phyloP scores from a whole-genome alignment of 2,329 filamentous ascomycete species.

The Metarhizium brunneum region DNA sequence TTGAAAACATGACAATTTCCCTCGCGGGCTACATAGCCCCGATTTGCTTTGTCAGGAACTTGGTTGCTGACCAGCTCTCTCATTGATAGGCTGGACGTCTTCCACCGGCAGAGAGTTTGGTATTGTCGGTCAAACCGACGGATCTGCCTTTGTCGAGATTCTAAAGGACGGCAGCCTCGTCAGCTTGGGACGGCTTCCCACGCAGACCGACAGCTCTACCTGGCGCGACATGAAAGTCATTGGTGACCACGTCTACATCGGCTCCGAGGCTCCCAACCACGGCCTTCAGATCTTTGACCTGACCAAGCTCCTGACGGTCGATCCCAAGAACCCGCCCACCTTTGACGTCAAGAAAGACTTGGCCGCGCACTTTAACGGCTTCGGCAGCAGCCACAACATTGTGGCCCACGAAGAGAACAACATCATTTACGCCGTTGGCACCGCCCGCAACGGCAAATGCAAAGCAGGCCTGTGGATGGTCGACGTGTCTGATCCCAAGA shows the following conservation, averaged over 20 bases:
- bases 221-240: constrained; percentile 35
- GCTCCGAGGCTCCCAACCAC: constrained; percentile 37
- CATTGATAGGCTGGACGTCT: constrained; percentile 31
- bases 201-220: constrained; percentile 24
- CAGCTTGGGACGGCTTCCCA: constrained; percentile 37
- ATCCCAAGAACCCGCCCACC: constrained; percentile 27
- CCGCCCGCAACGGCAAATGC: constrained; percentile 30
- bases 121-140: constrained; percentile 38
- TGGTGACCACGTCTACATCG: constrained; percentile 27
- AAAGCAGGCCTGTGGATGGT: constrained; percentile 44
- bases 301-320: constrained; percentile 38
- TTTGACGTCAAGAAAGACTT: constrained; percentile 25
- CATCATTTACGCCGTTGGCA: constrained; percentile 33
- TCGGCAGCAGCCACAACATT: constrained; percentile 42
- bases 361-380: constrained; percentile 23
- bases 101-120: constrained; percentile 38
- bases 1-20: background rate
- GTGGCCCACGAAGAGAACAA: constrained; percentile 37
- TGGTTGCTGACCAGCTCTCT: background rate
- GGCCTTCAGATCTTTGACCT: constrained; percentile 58
- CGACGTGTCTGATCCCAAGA: constrained; percentile 40
- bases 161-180: constrained; percentile 31
- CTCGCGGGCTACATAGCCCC: background rate
- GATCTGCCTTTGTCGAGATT: constrained; percentile 41
- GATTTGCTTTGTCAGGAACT: background rate